Conservation (phyloP, 2,329 filamentous ascomycete species). For the Clarireedia hainanense region DNA sequence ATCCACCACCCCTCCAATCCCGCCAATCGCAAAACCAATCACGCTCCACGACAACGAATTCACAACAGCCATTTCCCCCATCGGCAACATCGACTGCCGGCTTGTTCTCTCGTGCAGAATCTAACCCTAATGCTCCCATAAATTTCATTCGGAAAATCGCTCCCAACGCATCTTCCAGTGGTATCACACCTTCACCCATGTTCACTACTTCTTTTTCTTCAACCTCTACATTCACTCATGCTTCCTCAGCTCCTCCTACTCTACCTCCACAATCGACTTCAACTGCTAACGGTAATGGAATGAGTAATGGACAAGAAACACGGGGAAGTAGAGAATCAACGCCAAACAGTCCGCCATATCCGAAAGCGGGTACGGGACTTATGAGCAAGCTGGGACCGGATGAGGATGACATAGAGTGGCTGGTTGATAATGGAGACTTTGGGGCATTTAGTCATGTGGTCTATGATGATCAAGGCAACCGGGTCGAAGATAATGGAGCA, state of each 20-base stretch:
- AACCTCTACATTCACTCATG: conserved; percentile 49
- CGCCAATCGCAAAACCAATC: conserved; percentile 9
- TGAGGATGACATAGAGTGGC: conserved; percentile 50
- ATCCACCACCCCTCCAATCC: conserved; percentile 10
- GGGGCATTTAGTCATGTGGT: conserved; percentile 29
- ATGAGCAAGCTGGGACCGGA: conserved; percentile 44
- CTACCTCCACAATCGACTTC: conserved; percentile 11
- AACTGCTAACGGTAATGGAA: conserved; percentile 13
- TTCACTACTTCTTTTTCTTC: conserved; percentile 36
- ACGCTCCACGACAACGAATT: conserved; percentile 18
- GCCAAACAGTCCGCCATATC: conserved; percentile 52
- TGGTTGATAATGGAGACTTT: conserved; percentile 46
- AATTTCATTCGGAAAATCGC: conserved; percentile 35
- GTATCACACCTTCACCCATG: conserved; percentile 1
- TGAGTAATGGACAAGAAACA: conserved; percentile 16
- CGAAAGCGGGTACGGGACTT: conserved; percentile 54
- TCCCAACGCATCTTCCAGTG: conserved; percentile 1
- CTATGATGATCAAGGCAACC: conserved; percentile 23
- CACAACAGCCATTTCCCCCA: conserved; percentile 26
- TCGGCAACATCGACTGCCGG: conserved; percentile 28
- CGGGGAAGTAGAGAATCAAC: conserved; percentile 40
- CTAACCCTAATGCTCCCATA: conserved; percentile 31
- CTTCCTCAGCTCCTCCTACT: conserved; percentile 21
- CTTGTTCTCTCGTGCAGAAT: conserved; percentile 30
- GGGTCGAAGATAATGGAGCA: conserved; percentile 17